A percentile compares a stretch with the other conserved stretches of the same genome.
Conservation (phyloP, 306 rosid genomes). For the Gleditsia sinensis region DNA sequence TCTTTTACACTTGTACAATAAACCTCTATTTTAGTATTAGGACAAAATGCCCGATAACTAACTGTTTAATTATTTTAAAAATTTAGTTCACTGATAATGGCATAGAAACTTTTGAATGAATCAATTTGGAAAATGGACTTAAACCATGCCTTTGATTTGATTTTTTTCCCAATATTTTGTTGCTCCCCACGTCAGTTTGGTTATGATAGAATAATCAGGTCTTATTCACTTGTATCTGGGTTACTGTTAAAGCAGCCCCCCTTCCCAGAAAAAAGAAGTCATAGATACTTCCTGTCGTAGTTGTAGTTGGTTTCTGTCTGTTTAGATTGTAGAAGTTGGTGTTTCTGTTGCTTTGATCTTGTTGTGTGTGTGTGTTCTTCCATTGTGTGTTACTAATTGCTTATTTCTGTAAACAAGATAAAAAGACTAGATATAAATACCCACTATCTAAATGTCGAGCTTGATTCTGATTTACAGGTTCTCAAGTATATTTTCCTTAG, state of each 20-base stretch:
- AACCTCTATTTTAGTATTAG: neutral
- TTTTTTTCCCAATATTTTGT: conserved; percentile 27
- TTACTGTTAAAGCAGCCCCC: conserved; percentile 16
- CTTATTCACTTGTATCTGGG: neutral
- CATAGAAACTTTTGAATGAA: neutral
- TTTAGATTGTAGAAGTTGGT: conserved; percentile 29
- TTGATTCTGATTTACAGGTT: conserved; percentile 28
- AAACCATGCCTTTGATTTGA: conserved; percentile 17
- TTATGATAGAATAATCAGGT: conserved; percentile 26
- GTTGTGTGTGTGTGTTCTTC: conserved; percentile 10
- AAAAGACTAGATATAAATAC: conserved; percentile 12
- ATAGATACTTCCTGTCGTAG: conserved; percentile 34
- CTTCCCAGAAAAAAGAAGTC: neutral
- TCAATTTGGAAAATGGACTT: conserved; percentile 15
- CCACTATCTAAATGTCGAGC: conserved; percentile 21
- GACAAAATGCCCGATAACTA: conserved; percentile 18
- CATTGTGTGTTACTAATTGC: conserved; percentile 16
- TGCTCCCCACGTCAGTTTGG: conserved; percentile 29
- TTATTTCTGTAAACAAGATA: conserved; percentile 24
- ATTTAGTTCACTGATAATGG: conserved; percentile 12
- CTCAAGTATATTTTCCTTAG: conserved; percentile 17
- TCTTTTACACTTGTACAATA: conserved; percentile 1
- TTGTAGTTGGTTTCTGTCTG: conserved; percentile 27
- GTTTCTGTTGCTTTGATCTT: conserved; percentile 28
- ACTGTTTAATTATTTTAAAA: conserved; percentile 16